These are phyloP conservation scores for Phytophthora crassamura DNA, from an alignment of 352 stramenopile species.

Conservation along the genomic window DNA sequence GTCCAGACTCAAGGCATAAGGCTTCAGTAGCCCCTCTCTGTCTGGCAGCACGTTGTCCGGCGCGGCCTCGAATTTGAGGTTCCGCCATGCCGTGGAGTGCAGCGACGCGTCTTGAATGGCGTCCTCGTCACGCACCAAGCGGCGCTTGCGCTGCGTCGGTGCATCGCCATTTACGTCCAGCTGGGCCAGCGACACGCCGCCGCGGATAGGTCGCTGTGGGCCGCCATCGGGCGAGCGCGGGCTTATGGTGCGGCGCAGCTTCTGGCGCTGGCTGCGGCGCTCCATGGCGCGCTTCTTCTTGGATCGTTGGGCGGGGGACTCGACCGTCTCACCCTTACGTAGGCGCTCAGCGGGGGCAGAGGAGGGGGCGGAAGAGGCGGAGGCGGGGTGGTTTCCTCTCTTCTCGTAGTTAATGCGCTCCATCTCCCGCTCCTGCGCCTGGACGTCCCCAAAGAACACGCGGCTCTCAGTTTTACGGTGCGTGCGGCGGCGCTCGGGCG, in stretches of 20 bases:
- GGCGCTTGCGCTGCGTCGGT: slow-evolving; percentile 14
- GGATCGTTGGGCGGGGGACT: slow-evolving; percentile 21
- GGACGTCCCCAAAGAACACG: slow-evolving; percentile 57
- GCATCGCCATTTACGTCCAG: slow-evolving; percentile 22
- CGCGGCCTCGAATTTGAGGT: slow-evolving; percentile 38
- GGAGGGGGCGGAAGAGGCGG: slow-evolving; percentile 7
- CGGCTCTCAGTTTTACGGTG: slow-evolving; percentile 42
- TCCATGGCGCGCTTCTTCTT: slow-evolving; percentile 64
- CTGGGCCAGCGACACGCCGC: slow-evolving; percentile 28
- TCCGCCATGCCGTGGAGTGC: slow-evolving; percentile 75
- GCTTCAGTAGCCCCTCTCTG: slow-evolving; percentile 22
- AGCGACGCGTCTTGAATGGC: slow-evolving; percentile 50
- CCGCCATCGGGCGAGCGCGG: slow-evolving; percentile 54
- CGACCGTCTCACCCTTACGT: slow-evolving; percentile 54
- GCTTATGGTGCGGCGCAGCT: slow-evolving; percentile 51
- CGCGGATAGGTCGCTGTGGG: slow-evolving; percentile 26
- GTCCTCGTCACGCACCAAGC: slow-evolving; percentile 44
- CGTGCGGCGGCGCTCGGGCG: slow-evolving; percentile 21
- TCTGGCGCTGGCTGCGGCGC: slow-evolving; percentile 55
- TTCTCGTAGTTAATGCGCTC: slow-evolving; percentile 47
- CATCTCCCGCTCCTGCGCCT: slow-evolving; percentile 67
- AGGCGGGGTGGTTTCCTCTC: slow-evolving; percentile 1
- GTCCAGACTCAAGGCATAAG: slow-evolving; percentile 50
- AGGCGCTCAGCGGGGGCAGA: slow-evolving; percentile 11
- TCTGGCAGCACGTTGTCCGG: slow-evolving; percentile 56